Base-by-base conservation (phyloP, 108 stramenopile species). In the Craspedostauros australis region DNA sequence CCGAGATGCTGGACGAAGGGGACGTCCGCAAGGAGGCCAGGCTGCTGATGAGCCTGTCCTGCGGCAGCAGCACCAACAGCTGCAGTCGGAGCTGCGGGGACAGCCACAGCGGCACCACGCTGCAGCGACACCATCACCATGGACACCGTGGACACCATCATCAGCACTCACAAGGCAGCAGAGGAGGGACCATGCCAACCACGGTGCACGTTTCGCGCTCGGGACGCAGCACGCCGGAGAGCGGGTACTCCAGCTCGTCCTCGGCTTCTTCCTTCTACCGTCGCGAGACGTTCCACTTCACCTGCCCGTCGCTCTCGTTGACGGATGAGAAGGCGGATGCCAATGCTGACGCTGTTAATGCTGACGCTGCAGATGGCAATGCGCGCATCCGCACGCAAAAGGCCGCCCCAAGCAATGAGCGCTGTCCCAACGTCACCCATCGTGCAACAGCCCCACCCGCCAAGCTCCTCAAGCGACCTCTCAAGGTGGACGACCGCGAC, bases 1-100 rank as follows among this genome's bases (percentile, higher is more conserved):
- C 61, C 32, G 45, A 46, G 32, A 70, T 63, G 44, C 57, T 34
- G 16, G 68, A 72, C 39, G 75, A 70, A 43, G 61, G 56, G 18
- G 71, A 77, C 37, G 77, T 83, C 24, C 77, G 81, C 16, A 57
- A 77, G 5, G 82, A 90, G 38, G 88, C 88, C 32, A 68, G 73
- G 66, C 72, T 90, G 7, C 68, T 90, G 9, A 90, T 90, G 88
- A 90, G 82, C 50, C 46, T 90, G 31, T 67, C 76, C 12, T 66
- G 50, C n/a, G 49, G 64, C 16, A 19, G 57, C 18, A 64, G 61
- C 1, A 24, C 15, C 25, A 42, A 51, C 38, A 28, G 1, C 0
- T 19, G 14, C 15, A 18, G 36, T n/a, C 9, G 29, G 11, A 2
- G 15, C 19, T 15, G 16, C 26, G 5, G 56, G 46, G 11, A 44